Evolutionary conservation across 805 yeast species (phyloP).

Genomic region (Grigorovia transvaalensis): DNA sequence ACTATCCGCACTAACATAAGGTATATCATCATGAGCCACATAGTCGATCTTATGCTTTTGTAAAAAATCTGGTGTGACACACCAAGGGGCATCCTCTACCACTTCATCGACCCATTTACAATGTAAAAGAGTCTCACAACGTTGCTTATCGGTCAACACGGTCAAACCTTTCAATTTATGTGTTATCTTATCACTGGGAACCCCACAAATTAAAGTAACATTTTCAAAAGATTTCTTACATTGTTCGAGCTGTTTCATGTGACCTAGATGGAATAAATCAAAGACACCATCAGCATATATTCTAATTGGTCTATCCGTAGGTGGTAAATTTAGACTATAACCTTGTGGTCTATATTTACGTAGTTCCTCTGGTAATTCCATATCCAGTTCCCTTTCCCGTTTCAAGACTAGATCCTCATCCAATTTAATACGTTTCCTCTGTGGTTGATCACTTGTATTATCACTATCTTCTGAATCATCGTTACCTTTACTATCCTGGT

Average conservation of each 20-base stretch:
- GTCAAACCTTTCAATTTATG: slow-evolving; percentile 91
- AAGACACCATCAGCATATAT: slow-evolving; percentile 98
- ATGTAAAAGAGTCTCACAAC: slow-evolving; percentile 84
- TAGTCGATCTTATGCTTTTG: slow-evolving; percentile 77
- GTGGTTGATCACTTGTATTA: slow-evolving; percentile 2
- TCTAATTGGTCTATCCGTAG: slow-evolving; percentile 74
- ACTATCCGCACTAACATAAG: slow-evolving; percentile 79
- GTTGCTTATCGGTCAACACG: slow-evolving; percentile 76
- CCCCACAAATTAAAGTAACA: slow-evolving; percentile 78
- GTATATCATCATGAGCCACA: slow-evolving; percentile 96
- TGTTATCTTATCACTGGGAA: slow-evolving; percentile 83
- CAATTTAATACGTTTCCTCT: slow-evolving; percentile 12
- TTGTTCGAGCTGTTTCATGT: slow-evolving; percentile 95
- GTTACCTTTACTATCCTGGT: slow-evolving; percentile 1
- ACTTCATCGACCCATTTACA: slow-evolving; percentile 98
- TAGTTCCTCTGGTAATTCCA: slow-evolving; percentile 53
- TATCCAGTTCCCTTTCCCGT: slow-evolving; percentile 52
- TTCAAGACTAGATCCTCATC: slow-evolving; percentile 13
- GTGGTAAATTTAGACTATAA: slow-evolving; percentile 69
- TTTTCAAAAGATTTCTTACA: slow-evolving; percentile 86
- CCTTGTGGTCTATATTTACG: slow-evolving; percentile 76
- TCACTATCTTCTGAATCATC: not conserved
- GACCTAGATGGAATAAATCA: slow-evolving; percentile 93
- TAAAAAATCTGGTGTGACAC: slow-evolving; percentile 74
- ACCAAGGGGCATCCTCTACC: slow-evolving; percentile 91